Percentiles rank a stretch among this genome's conserved stretches.
Conservation (phyloP, 164 flowering plant species). For the Echeveria elegans region DNA sequence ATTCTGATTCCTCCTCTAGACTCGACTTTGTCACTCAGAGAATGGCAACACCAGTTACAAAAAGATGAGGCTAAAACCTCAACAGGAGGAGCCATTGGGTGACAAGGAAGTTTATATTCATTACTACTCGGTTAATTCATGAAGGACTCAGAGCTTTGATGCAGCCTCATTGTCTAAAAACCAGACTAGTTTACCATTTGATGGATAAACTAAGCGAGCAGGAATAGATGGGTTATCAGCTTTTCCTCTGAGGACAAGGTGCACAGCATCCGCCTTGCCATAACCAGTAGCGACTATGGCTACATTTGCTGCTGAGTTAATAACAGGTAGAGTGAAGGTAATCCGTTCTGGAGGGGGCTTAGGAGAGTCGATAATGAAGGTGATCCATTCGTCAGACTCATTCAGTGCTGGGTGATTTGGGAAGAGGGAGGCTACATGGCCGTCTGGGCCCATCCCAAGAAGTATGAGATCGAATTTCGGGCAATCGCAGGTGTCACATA, state of each 20-base stretch:
- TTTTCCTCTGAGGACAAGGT: conserved; percentile 31
- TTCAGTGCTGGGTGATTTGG: conserved; percentile 46
- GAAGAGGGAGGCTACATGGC: conserved; percentile 66
- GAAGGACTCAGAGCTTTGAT: conserved; percentile 31
- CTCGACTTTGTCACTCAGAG: not conserved
- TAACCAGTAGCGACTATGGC: conserved; percentile 55
- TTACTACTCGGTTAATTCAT: conserved; percentile 20
- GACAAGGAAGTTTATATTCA: conserved; percentile 1
- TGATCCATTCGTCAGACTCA: conserved; percentile 57
- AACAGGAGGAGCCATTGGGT: not conserved
- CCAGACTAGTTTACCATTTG: conserved; percentile 59
- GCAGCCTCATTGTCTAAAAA: conserved; percentile 64
- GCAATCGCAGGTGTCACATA: conserved; percentile 51
- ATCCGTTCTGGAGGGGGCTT: conserved; percentile 75
- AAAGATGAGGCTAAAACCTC: not conserved
- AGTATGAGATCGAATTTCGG: conserved; percentile 75
- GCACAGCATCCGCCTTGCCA: conserved; percentile 51
- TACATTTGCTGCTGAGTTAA: conserved; percentile 69
- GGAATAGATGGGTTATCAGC: conserved; percentile 37
- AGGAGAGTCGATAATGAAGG: conserved; percentile 67
- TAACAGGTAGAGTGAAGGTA: conserved; percentile 76
- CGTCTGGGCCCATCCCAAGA: conserved; percentile 79
- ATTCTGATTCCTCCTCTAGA: not conserved
- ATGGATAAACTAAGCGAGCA: conserved; percentile 51
- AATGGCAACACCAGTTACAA: not conserved